Conservation (phyloP, 208 protist genomes). For the Trypanosomatidae sp. region DNA sequence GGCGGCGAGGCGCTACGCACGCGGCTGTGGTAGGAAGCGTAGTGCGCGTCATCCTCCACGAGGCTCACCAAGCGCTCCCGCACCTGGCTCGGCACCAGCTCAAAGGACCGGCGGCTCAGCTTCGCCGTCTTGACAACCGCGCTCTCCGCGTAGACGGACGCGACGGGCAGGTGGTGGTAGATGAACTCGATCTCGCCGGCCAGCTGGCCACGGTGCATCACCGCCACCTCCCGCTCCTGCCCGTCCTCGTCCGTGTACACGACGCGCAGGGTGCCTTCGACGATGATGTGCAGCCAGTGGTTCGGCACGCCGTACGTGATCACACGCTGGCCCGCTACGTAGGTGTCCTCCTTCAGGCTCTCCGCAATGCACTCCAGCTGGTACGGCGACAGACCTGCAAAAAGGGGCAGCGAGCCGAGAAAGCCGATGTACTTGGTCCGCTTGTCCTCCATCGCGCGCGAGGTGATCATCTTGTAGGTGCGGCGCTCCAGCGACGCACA, state of each 20-base stretch:
- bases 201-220: constrained; percentile 41
- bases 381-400: constrained; percentile 24
- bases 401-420: constrained; percentile 40
- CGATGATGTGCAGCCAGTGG: constrained; percentile 72
- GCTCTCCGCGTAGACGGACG: constrained; percentile 42
- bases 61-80: constrained; percentile 32
- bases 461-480: constrained; percentile 72
- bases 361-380: constrained; percentile 54
- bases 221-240: constrained; percentile 34
- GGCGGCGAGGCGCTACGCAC: constrained; percentile 37
- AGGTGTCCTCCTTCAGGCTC: constrained; percentile 55
- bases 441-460: constrained; percentile 52
- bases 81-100: constrained; percentile 39
- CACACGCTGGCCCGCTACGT: constrained; percentile 47
- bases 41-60: constrained; percentile 43
- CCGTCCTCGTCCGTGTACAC: constrained; percentile 27
- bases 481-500: constrained; percentile 64
- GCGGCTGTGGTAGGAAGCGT: constrained; percentile 42
- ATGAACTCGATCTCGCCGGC: constrained; percentile 77
- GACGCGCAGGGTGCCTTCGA: constrained; percentile 64
- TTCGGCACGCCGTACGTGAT: constrained; percentile 51
- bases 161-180: constrained; percentile 63
- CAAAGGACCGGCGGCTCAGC: constrained; percentile 68
- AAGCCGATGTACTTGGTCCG: constrained; percentile 53
- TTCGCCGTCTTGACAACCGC: constrained; percentile 57